Base-by-base conservation (phyloP, 2,329 filamentous ascomycete genomes). In the Fusarium sp. region DNA sequence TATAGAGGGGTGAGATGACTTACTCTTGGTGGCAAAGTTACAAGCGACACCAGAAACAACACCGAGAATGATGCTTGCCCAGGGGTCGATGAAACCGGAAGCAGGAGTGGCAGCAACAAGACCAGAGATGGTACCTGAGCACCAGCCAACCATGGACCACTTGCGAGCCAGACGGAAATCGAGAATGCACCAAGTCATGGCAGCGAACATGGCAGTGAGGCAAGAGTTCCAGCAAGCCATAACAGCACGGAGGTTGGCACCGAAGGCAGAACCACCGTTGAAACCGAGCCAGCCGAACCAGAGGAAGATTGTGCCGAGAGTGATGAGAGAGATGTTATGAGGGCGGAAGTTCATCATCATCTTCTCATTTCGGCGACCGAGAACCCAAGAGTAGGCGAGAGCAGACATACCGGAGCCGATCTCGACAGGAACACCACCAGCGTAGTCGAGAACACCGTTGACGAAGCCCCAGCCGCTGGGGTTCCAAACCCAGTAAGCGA, bases 331-430 rank as follows among this genome's bases (percentile, higher is more conserved):
- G 72, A 98, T 96, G 85, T 99, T 99, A 87, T 99, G 96, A 18
- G 96, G 96, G 73, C 96, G 93, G 88, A 98, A 98, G 88, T 98
- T 98, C 82, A 98, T 89, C 93, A 98, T 98, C 94, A 98, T 98
- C 85, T 94, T 96, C 85, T 98, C 95, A 84, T 98, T 96, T 72
- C 96, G 94, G 77, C 94, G 93, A 73, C 96, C 96, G 65, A 99
- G 92, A 38, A 98, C 91, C 93, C 93, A 92, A 4, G 95, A 97
- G 84, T 98, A 99, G 71, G 96, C 96, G 46, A 98, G 86, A 31
- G 95, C 96, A 43, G 94, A 96, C 82, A 97, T 86, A 78, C 96
- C 96, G 60, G 96, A 98, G 65, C 89, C 93, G 75, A 99, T 98
- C 83, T 99, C 96, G 87, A 99, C 96, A 72, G 96, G 96, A 54